A percentile compares a stretch with the other conserved stretches of the same genome.
phyloP scores from a whole-genome alignment of 2,329 filamentous ascomycete species.

The Pseudogymnoascus destructans region DNA sequence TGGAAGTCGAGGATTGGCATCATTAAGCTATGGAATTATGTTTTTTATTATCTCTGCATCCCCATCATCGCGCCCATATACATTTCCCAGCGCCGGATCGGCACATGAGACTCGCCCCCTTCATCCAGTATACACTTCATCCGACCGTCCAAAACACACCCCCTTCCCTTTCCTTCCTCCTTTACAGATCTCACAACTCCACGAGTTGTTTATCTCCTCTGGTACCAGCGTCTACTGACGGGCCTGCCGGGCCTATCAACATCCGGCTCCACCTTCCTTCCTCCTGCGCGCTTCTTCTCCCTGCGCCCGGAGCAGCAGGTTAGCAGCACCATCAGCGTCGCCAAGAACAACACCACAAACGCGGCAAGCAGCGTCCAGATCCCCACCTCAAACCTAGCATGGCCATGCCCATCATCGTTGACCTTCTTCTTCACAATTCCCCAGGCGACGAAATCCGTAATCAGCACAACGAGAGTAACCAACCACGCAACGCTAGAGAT shows the following conservation, averaged over 20 bases:
- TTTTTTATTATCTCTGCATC: not conserved
- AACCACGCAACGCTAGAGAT: constrained; percentile 38
- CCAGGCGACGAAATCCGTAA: constrained; percentile 46
- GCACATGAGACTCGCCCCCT: not conserved
- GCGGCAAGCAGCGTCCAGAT: constrained; percentile 48
- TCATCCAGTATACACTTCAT: not conserved
- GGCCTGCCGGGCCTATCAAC: not conserved
- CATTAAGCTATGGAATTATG: not conserved
- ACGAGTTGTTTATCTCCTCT: not conserved
- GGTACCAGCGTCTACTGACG: not conserved
- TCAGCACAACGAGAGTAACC: constrained; percentile 35
- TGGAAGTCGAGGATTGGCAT: not conserved
- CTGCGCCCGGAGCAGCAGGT: constrained; percentile 37
- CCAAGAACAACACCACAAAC: constrained; percentile 41
- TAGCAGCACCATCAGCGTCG: constrained; percentile 43
- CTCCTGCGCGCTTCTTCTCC: not conserved
- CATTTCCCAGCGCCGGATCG: not conserved
- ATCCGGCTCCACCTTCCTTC: not conserved
- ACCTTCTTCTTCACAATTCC: constrained; percentile 39
- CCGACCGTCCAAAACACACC: not conserved
- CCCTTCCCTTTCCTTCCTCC: not conserved
- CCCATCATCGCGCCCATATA: not conserved
- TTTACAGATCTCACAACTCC: not conserved
- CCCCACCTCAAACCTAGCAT: constrained; percentile 39
- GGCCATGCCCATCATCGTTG: constrained; percentile 32